These are phyloP conservation scores for Salix dunnii DNA, from an alignment of 345 rosid species.

Conservation along the genomic window DNA sequence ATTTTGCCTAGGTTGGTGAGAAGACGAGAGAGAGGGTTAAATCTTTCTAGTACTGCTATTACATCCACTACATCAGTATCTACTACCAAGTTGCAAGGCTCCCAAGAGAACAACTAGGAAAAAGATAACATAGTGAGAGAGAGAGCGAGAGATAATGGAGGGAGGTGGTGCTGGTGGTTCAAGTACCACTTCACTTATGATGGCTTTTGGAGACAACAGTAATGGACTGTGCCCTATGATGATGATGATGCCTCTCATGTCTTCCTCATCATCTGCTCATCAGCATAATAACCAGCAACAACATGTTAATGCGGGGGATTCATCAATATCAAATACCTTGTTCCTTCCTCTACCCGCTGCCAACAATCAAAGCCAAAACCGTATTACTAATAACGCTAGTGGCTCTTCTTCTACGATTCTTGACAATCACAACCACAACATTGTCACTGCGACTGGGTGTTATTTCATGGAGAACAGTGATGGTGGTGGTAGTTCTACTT, in stretches of 20 bases:
- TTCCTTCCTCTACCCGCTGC: conserved; percentile 31
- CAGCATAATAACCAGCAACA: conserved; percentile 35
- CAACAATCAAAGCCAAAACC: conserved; percentile 31
- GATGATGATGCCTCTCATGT: conserved; percentile 57
- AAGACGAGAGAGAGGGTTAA: neutral
- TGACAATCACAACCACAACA: conserved; percentile 32
- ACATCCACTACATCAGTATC: neutral
- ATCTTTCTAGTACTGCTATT: neutral
- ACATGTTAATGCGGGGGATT: conserved; percentile 20
- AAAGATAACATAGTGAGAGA: conserved; percentile 2
- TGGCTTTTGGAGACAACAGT: conserved; percentile 69
- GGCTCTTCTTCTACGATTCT: conserved; percentile 39
- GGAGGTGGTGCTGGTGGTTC: conserved; percentile 42
- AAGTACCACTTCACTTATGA: conserved; percentile 64
- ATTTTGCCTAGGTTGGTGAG: conserved; percentile 27
- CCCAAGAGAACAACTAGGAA: conserved; percentile 27
- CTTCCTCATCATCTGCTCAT: conserved; percentile 29
- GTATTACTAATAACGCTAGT: conserved; percentile 2
- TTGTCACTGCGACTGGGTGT: conserved; percentile 27
- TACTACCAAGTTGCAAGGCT: conserved; percentile 37
- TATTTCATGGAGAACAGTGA: conserved; percentile 61
- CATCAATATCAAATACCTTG: conserved; percentile 24
- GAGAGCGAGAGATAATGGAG: conserved; percentile 50
- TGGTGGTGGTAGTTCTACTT: conserved; percentile 23
- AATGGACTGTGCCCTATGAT: conserved; percentile 57